A percentile compares a stretch with the other conserved stretches of the same genome.
Evolutionary conservation across 805 yeast genomes (phyloP).

Genomic region (Clavispora phyllophila): DNA sequence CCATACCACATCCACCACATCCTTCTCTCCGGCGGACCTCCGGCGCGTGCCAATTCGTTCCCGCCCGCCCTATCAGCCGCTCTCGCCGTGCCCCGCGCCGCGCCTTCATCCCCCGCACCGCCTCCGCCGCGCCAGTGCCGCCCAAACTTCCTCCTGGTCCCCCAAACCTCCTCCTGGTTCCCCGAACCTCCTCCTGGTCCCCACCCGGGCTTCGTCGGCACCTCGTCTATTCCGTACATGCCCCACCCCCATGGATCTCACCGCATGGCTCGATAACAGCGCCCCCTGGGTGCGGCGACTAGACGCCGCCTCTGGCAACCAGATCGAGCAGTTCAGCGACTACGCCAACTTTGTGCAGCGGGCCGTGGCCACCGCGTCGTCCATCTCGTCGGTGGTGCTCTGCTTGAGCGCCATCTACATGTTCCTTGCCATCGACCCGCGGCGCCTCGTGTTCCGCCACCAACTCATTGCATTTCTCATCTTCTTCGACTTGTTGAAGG

Average conservation of each 20-base stretch:
- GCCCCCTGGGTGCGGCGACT: background rate
- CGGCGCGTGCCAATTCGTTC: no score
- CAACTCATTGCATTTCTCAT: conserved; percentile 63
- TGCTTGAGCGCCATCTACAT: conserved; percentile 61
- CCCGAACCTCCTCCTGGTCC: no score
- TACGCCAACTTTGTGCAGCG: conserved; percentile 28
- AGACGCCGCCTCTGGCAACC: conserved; percentile 13
- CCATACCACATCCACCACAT: background rate
- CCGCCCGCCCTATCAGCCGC: no score
- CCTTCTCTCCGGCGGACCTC: no score
- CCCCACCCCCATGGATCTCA: background rate
- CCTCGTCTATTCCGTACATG: no score
- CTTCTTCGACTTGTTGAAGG: conserved; percentile 72
- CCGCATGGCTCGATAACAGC: conserved; percentile 2
- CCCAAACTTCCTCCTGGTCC: no score
- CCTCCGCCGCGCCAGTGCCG: no score
- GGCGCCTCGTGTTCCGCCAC: conserved; percentile 61
- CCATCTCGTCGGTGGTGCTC: conserved; percentile 32
- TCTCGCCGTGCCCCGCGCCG: no score
- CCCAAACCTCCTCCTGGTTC: no score
- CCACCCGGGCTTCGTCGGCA: no score
- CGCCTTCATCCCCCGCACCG: no score
- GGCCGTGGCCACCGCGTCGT: conserved; percentile 33
- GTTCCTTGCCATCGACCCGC: conserved; percentile 58
- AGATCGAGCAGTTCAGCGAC: conserved; percentile 24